These are phyloP conservation scores for Pyrenophora tritici-repentis DNA, from an alignment of 2,329 filamentous ascomycete species.

Conservation along the genomic window DNA sequence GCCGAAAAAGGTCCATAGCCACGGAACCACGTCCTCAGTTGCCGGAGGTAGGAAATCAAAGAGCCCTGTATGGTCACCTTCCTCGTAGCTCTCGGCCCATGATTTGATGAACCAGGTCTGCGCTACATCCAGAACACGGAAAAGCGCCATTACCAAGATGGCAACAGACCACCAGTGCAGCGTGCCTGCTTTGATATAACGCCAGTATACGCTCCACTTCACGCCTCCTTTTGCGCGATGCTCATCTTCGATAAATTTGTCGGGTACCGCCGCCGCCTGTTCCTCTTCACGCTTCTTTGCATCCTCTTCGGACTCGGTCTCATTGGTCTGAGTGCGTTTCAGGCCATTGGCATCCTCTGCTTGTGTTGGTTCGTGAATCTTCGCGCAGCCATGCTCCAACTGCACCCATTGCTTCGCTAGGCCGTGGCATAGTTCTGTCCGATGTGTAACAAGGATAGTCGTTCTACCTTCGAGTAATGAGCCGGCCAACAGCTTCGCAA, in stretches of 20 bases:
- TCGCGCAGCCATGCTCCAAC: conserved; percentile 64
- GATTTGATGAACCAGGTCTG: conserved; percentile 83
- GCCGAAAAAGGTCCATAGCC: conserved; percentile 72
- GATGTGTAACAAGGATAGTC: conserved; percentile 66
- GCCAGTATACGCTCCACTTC: conserved; percentile 76
- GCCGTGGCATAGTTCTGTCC: conserved; percentile 71
- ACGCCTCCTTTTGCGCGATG: conserved; percentile 75
- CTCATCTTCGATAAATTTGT: conserved; percentile 82
- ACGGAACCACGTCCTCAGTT: conserved; percentile 68
- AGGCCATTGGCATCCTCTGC: conserved; percentile 53
- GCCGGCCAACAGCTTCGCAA: conserved; percentile 62
- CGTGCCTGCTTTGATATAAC: conserved; percentile 81
- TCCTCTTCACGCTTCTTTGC: conserved; percentile 43
- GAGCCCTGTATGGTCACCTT: conserved; percentile 32
- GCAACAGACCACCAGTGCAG: conserved; percentile 73
- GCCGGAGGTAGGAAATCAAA: conserved; percentile 67
- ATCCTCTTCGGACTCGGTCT: conserved; percentile 44
- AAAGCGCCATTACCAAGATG: conserved; percentile 65
- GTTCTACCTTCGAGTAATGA: conserved; percentile 59
- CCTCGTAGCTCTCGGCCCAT: conserved; percentile 78
- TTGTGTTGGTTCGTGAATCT: conserved; percentile 48
- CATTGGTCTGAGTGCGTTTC: conserved; percentile 46
- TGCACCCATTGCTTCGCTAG: conserved; percentile 76
- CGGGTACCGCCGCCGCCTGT: conserved; percentile 61
- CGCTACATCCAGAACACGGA: conserved; percentile 67